Conservation (phyloP, 805 yeast genomes). For the Metschnikowia reukaufii region DNA sequence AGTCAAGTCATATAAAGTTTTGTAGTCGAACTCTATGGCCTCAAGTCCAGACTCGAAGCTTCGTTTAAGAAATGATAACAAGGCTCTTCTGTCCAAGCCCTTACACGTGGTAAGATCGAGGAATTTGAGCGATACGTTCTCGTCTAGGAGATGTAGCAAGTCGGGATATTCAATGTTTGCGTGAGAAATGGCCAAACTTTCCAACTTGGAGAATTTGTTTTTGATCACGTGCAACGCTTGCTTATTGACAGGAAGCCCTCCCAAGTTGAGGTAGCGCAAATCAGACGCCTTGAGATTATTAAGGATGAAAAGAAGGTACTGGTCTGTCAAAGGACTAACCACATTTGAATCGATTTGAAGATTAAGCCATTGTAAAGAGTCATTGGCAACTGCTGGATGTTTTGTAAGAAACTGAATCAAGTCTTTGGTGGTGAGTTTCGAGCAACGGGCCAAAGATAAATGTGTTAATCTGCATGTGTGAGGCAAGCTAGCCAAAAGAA, state of each 20-base stretch:
- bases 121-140: conserved; percentile 43
- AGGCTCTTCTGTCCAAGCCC: conserved; percentile 57
- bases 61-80: conserved; percentile 29
- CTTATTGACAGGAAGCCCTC: conserved; percentile 59
- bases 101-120: conserved; percentile 69
- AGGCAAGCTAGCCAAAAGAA: conserved; percentile 53
- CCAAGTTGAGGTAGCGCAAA: conserved; percentile 55
- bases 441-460: conserved; percentile 55
- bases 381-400: conserved; percentile 60
- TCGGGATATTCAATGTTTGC: conserved; percentile 38
- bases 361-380: conserved; percentile 63
- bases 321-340: conserved; percentile 55
- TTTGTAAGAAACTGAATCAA: conserved; percentile 64
- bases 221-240: conserved; percentile 40
- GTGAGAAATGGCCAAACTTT: conserved; percentile 45
- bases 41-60: conserved; percentile 36
- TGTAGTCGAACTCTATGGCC: conserved; percentile 68
- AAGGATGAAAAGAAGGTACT: conserved; percentile 47
- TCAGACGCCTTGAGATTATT: conserved; percentile 45
- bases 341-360: conserved; percentile 64
- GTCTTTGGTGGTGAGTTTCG: conserved; percentile 69
- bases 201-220: conserved; percentile 39
- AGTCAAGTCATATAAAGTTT: conserved; percentile 50
- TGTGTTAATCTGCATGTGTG: conserved; percentile 65
- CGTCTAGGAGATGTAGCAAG: conserved; percentile 34